phyloP scores from a whole-genome alignment of 2,329 filamentous ascomycete species.

The Moelleriella libera region DNA sequence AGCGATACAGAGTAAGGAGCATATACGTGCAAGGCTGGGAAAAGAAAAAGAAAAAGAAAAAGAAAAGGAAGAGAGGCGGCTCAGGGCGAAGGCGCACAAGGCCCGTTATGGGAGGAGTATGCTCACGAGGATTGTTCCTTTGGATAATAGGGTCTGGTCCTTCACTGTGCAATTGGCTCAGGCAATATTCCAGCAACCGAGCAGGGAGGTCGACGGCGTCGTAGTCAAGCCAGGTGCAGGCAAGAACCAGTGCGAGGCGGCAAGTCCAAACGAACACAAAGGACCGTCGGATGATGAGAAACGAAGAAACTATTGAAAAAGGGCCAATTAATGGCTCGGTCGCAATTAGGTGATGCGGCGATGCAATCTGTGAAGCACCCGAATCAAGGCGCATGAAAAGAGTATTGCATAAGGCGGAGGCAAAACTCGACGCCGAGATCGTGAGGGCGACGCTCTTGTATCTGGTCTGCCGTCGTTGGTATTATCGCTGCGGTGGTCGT shows the following conservation, averaged over 20 bases:
- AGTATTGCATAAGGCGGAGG: too few species aligned
- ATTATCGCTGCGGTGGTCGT: neutral
- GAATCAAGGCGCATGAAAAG: too few species aligned
- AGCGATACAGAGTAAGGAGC: too few species aligned
- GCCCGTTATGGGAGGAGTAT: too few species aligned
- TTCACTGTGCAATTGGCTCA: slow-evolving; percentile 9
- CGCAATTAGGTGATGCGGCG: too few species aligned
- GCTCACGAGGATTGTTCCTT: neutral
- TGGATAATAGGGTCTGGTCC: neutral
- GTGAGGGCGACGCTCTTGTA: neutral
- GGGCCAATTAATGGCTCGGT: too few species aligned
- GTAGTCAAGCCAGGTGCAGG: neutral
- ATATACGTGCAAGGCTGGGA: too few species aligned
- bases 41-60: too few species aligned
- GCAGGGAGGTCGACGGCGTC: slow-evolving; percentile 3
- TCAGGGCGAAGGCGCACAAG: neutral
- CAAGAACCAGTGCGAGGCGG: slow-evolving; percentile 2
- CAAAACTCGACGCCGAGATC: too few species aligned
- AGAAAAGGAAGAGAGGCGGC: too few species aligned
- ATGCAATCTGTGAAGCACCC: too few species aligned
- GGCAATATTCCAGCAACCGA: slow-evolving; percentile 27
- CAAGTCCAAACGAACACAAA: slow-evolving; percentile 3
- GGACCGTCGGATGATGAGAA: neutral
- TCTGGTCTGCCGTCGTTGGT: neutral
- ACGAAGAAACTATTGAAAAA: too few species aligned